Evolutionary conservation across 1,139 yeast species (phyloP).

Genomic region (Zygoascus meyerae): DNA sequence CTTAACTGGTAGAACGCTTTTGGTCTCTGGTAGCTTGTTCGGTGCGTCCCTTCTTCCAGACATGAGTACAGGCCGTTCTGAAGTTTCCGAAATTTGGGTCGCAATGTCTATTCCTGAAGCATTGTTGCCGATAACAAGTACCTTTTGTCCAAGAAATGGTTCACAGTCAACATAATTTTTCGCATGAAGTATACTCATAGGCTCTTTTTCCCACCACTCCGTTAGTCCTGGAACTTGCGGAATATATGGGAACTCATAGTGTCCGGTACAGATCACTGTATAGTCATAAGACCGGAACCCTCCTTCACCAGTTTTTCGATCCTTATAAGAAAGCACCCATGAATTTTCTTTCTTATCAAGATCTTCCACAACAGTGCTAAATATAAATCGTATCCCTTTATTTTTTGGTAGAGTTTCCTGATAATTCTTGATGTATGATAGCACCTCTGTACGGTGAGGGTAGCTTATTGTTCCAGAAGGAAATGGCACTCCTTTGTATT

Average conservation of each 20-base stretch:
- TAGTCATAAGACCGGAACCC: slow-evolving; percentile 40
- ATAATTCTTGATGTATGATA: slow-evolving; percentile 44
- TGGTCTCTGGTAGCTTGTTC: slow-evolving; percentile 11
- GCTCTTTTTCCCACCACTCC: slow-evolving; percentile 42
- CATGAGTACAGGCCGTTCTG: slow-evolving; percentile 40
- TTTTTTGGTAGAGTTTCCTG: slow-evolving; percentile 36
- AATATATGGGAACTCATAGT: slow-evolving; percentile 49
- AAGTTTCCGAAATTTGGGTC: slow-evolving; percentile 42
- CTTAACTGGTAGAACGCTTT: slow-evolving; percentile 9
- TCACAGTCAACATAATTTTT: slow-evolving; percentile 49
- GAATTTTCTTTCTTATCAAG: slow-evolving; percentile 31
- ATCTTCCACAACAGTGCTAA: slow-evolving; percentile 37
- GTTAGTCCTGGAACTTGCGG: slow-evolving; percentile 52
- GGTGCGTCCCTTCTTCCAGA: slow-evolving; percentile 34
- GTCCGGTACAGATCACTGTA: slow-evolving; percentile 55
- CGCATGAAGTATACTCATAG: slow-evolving; percentile 51
- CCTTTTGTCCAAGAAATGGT: slow-evolving; percentile 36
- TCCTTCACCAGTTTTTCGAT: slow-evolving; percentile 14
- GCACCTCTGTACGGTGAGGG: slow-evolving; percentile 46
- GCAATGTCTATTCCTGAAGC: slow-evolving; percentile 59
- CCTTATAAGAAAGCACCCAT: slow-evolving; percentile 38
- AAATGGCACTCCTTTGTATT: slow-evolving; percentile 46
- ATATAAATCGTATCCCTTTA: slow-evolving; percentile 31
- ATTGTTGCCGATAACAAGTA: slow-evolving; percentile 56
- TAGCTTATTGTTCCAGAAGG: slow-evolving; percentile 43